Conservation (phyloP, 2,329 filamentous ascomycete genomes). For the Penicillium sp. region DNA sequence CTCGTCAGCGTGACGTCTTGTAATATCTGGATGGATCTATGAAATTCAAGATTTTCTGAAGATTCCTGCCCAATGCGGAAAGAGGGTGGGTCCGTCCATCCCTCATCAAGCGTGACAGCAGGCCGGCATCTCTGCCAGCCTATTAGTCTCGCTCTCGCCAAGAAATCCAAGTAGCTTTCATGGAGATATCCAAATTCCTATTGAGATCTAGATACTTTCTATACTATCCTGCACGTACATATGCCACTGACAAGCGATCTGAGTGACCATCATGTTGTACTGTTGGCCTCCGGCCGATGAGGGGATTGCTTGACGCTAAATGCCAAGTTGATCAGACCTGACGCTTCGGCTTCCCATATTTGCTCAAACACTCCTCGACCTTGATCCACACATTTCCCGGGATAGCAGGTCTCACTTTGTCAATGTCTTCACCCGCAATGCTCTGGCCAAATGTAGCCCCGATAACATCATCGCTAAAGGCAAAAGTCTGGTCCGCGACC, state of each 20-base stretch:
- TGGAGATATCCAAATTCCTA: background rate
- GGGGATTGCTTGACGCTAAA: background rate
- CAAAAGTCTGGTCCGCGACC: slow-evolving; percentile 22
- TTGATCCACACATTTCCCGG: slow-evolving; percentile 18
- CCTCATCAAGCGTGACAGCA: background rate
- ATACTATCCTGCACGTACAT: background rate
- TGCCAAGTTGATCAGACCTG: background rate
- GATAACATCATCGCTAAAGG: slow-evolving; percentile 23
- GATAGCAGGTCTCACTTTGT: slow-evolving; percentile 19
- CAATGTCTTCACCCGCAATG: slow-evolving; percentile 11
- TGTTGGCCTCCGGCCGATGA: background rate
- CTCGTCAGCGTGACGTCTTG: slow-evolving; percentile 1
- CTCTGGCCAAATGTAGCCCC: slow-evolving; percentile 21
- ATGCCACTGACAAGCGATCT: background rate
- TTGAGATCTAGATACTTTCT: background rate
- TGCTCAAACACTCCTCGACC: slow-evolving; percentile 29
- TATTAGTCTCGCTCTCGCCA: background rate
- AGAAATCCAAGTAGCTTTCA: background rate
- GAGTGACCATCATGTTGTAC: background rate
- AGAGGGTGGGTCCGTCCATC: background rate
- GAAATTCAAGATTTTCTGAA: slow-evolving; percentile 1
- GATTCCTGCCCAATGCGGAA: background rate
- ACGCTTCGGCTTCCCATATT: slow-evolving; percentile 26
- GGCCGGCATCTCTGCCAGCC: background rate
- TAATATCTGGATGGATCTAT: background rate